These are phyloP conservation scores for Claviceps spartinae DNA, from an alignment of 2,329 filamentous ascomycete species.

Conservation along the genomic window DNA sequence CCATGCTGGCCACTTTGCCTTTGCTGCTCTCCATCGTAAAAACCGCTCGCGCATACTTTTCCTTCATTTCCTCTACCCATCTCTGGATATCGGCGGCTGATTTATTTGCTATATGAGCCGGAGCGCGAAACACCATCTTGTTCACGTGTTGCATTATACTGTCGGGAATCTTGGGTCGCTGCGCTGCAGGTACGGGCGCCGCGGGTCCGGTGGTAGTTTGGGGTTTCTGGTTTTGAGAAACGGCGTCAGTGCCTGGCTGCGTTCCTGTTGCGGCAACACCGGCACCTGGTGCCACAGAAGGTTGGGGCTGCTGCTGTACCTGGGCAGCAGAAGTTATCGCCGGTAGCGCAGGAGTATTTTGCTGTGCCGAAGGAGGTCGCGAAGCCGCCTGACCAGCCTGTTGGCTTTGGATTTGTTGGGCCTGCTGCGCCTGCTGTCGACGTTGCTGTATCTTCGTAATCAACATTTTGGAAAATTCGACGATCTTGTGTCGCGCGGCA, in stretches of 20 bases:
- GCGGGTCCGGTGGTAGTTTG: conserved; percentile 3
- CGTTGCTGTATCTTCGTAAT: conserved; percentile 34
- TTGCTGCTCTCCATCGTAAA: conserved; percentile 35
- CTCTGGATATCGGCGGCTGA: conserved; percentile 29
- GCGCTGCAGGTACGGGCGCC: conserved; percentile 7
- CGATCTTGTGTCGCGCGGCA: conserved; percentile 42
- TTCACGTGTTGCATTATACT: conserved; percentile 33
- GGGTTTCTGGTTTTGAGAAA: conserved; percentile 11
- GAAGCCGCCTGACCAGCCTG: conserved; percentile 10
- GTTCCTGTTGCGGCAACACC: background rate
- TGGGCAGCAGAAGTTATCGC: conserved; percentile 10
- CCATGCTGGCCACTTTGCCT: conserved; percentile 26
- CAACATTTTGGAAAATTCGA: conserved; percentile 47
- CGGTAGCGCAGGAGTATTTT: conserved; percentile 7
- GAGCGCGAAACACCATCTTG: conserved; percentile 33
- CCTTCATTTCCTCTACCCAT: conserved; percentile 34
- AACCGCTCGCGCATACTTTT: conserved; percentile 33
- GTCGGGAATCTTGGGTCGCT: conserved; percentile 24
- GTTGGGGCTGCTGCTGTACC: conserved; percentile 6
- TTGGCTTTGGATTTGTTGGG: conserved; percentile 15
- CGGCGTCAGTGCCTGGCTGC: conserved; percentile 5
- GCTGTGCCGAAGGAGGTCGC: conserved; percentile 11
- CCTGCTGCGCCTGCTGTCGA: conserved; percentile 18
- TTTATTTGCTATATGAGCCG: conserved; percentile 28
- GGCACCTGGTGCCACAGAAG: conserved; percentile 1